Evolutionary conservation across 1,139 yeast species (phyloP).

Genomic region (Oligophagozyma castellii): DNA sequence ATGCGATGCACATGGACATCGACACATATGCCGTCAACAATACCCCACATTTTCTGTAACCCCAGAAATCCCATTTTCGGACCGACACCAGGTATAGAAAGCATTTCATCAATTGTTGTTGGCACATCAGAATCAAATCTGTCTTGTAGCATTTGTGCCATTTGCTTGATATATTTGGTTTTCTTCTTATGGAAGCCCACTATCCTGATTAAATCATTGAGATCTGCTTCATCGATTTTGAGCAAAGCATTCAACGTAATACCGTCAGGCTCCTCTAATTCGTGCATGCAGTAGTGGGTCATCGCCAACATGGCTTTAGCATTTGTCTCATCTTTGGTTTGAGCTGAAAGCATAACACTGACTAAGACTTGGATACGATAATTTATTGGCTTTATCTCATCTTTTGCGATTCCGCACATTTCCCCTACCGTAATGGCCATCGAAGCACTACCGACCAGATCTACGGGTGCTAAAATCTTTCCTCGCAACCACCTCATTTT

Average conservation of each 20-base stretch:
- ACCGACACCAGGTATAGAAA: slow-evolving; percentile 80
- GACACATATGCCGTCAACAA: slow-evolving; percentile 75
- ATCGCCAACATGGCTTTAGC: slow-evolving; percentile 55
- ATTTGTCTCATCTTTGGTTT: slow-evolving; percentile 83
- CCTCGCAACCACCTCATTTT: slow-evolving; percentile 36
- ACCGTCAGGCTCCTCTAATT: slow-evolving; percentile 26
- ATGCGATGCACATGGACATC: slow-evolving; percentile 85
- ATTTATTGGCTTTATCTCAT: slow-evolving; percentile 28
- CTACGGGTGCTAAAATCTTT: slow-evolving; percentile 65
- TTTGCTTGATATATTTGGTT: slow-evolving; percentile 51
- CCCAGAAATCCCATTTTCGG: slow-evolving; percentile 88
- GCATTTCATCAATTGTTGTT: slow-evolving; percentile 48
- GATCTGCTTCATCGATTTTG: slow-evolving; percentile 37
- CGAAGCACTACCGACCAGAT: slow-evolving; percentile 74
- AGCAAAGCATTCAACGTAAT: slow-evolving; percentile 33
- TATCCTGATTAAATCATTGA: slow-evolving; percentile 55
- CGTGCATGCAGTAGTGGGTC: slow-evolving; percentile 32
- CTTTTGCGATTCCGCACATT: slow-evolving; percentile 15
- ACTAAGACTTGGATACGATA: slow-evolving; percentile 64
- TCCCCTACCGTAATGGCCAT: slow-evolving; percentile 39
- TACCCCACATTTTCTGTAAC: slow-evolving; percentile 69
- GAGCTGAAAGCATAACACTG: slow-evolving; percentile 79
- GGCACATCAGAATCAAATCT: slow-evolving; percentile 58
- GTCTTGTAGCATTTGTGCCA: slow-evolving; percentile 41
- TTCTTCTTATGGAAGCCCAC: slow-evolving; percentile 85